These are phyloP conservation scores for Phalaenopsis aphrodite DNA, from an alignment of 106 monocot species.

Conservation along the genomic window DNA sequence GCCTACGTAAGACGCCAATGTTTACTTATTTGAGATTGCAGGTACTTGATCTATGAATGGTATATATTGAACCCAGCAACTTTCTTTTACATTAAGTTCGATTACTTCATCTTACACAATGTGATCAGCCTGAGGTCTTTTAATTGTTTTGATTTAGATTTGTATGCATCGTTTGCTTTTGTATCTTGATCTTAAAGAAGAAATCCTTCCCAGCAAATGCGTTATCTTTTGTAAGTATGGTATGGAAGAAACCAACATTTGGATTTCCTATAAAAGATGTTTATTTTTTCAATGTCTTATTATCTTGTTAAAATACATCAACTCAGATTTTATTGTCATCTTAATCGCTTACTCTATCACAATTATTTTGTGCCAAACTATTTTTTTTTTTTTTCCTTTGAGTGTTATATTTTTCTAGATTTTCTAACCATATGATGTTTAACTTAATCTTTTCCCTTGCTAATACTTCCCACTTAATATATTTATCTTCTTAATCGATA, in stretches of 20 bases:
- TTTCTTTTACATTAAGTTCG: neutral
- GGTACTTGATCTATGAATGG: constrained; percentile 31
- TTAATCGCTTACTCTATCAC: neutral
- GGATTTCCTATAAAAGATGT: neutral
- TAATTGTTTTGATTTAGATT: neutral
- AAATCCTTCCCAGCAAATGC: neutral
- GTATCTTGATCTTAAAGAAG: neutral
- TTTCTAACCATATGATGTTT: neutral
- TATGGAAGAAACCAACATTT: neutral
- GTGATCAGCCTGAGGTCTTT: neutral
- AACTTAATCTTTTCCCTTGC: neutral
- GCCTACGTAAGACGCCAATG: constrained; percentile 83
- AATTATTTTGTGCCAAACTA: neutral
- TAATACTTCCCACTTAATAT: neutral
- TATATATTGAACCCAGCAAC: neutral
- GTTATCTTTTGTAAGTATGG: neutral
- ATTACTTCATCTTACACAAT: neutral
- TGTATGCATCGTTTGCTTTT: neutral
- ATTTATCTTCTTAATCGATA: neutral
- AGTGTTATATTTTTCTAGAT: neutral
- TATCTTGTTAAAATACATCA: neutral
- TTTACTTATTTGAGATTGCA: constrained; percentile 95
- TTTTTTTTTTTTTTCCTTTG: neutral
- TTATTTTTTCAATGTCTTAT: neutral
- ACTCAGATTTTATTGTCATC: neutral